Conservation (phyloP, 495 filamentous ascomycete species). For the Chaetomium tenue region DNA sequence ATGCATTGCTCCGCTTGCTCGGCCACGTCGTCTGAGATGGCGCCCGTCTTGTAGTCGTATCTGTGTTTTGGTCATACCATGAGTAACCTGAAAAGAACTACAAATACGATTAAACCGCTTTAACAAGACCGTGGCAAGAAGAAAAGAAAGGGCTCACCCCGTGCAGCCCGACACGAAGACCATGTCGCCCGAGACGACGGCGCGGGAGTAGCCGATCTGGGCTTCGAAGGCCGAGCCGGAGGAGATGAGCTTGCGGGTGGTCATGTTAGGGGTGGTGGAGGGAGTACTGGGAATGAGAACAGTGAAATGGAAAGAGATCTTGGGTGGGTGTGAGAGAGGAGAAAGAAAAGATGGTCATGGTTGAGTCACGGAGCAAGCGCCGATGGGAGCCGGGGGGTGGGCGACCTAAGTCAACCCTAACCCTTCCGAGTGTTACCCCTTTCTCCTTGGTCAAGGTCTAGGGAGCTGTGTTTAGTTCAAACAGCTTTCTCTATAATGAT, state of each 20-base stretch:
- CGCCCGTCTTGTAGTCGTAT: constrained; percentile 41
- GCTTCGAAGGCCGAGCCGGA: constrained; percentile 43
- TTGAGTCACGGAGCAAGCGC: too few species aligned
- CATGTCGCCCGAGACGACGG: constrained; percentile 39
- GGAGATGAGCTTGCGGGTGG: constrained; percentile 35
- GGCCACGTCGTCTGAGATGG: constrained; percentile 33
- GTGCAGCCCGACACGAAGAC: constrained; percentile 46
- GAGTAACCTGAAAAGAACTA: neutral
- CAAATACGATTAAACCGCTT: too few species aligned
- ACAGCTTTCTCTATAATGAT: too few species aligned
- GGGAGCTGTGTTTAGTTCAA: too few species aligned
- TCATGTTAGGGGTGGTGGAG: constrained; percentile 4
- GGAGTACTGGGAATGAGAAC: neutral
- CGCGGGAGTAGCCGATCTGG: constrained; percentile 46
- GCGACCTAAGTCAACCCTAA: too few species aligned
- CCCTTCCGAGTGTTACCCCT: too few species aligned
- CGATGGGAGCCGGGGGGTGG: too few species aligned
- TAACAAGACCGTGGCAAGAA: neutral
- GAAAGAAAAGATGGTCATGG: neutral
- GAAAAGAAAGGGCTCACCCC: constrained; percentile 28
- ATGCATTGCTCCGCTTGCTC: constrained; percentile 40
- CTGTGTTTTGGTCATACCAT: constrained; percentile 17
- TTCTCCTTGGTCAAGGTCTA: too few species aligned
- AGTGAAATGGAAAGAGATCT: neutral
- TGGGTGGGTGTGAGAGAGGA: neutral